Evolutionary conservation across 2,329 filamentous ascomycete species (phyloP).

Genomic region (Aspergillus quadricinctus): DNA sequence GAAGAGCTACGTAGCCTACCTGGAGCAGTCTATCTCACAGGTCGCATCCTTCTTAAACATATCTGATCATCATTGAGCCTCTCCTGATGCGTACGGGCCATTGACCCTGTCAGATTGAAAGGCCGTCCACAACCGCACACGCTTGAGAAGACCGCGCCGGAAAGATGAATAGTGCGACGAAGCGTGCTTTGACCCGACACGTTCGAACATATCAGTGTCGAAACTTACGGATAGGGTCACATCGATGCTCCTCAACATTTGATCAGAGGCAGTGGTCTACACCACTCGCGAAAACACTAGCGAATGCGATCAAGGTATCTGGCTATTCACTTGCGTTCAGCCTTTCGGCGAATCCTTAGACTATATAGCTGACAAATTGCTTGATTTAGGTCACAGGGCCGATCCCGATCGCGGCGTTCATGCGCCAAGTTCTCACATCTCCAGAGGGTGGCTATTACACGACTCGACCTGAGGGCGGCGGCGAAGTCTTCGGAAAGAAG

Average conservation of each 20-base stretch:
- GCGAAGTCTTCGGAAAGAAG: constrained; percentile 85
- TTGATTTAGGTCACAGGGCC: constrained; percentile 74
- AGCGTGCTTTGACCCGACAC: constrained; percentile 25
- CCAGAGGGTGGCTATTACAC: constrained; percentile 94
- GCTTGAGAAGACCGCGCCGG: background rate
- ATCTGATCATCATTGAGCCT: background rate
- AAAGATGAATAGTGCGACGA: constrained; percentile 27
- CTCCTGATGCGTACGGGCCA: background rate
- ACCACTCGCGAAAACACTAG: constrained; percentile 80
- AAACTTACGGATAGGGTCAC: constrained; percentile 11
- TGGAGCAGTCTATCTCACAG: background rate
- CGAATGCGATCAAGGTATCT: constrained; percentile 76
- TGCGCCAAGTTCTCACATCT: constrained; percentile 96
- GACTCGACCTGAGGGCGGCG: constrained; percentile 59
- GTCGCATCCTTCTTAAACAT: background rate
- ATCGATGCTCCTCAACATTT: constrained; percentile 33
- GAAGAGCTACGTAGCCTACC: background rate
- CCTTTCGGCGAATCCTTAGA: background rate
- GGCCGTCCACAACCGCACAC: too few species aligned
- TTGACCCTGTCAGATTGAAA: background rate
- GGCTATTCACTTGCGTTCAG: background rate
- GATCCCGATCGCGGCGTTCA: constrained; percentile 86
- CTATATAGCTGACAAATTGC: constrained; percentile 2
- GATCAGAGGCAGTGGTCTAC: constrained; percentile 74
- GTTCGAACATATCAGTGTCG: constrained; percentile 18